phyloP scores from a whole-genome alignment of 148 eudicot species.

The Beta vulgaris region DNA sequence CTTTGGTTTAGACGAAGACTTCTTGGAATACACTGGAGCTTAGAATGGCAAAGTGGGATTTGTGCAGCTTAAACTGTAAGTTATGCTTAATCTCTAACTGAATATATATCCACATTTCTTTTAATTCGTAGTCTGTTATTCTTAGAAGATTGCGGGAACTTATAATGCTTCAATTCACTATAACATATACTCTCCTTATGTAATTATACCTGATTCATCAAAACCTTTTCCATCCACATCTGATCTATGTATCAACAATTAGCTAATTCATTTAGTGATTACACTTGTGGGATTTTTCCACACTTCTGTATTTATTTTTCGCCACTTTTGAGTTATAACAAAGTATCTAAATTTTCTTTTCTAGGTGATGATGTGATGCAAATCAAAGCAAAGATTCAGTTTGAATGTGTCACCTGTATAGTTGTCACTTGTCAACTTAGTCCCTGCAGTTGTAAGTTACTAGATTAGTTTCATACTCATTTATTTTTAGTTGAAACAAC shows the following conservation, averaged over 20 bases:
- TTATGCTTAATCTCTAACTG: too few relatives aligned
- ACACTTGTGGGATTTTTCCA: too few relatives aligned
- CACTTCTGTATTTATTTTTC: too few relatives aligned
- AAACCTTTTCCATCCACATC: too few relatives aligned
- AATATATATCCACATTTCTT: too few relatives aligned
- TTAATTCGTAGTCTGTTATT: too few relatives aligned
- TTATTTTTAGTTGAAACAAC: slow-evolving; percentile 16
- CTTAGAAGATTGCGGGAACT: too few relatives aligned
- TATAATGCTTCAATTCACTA: too few relatives aligned
- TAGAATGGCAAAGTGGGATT: slow-evolving; percentile 28
- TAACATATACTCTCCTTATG: too few relatives aligned
- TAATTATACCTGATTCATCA: too few relatives aligned
- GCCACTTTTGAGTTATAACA: neutral
- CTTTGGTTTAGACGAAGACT: slow-evolving; percentile 39
- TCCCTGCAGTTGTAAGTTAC: slow-evolving; percentile 22
- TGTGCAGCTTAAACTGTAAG: slow-evolving; percentile 24
- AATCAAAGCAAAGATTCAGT: slow-evolving; percentile 10
- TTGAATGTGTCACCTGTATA: slow-evolving; percentile 25
- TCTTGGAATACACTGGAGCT: slow-evolving; percentile 55
- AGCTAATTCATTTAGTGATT: too few relatives aligned
- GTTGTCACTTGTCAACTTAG: slow-evolving; percentile 24
- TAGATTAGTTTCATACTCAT: slow-evolving; percentile 28
- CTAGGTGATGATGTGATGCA: slow-evolving; percentile 15
- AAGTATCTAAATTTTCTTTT: neutral
- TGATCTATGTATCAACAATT: too few relatives aligned